A percentile compares a stretch with the other conserved stretches of the same genome.
These are phyloP conservation scores for Dactylonectria estremocensis DNA, from an alignment of 2,329 filamentous ascomycete genomes.

Conservation along the genomic window DNA sequence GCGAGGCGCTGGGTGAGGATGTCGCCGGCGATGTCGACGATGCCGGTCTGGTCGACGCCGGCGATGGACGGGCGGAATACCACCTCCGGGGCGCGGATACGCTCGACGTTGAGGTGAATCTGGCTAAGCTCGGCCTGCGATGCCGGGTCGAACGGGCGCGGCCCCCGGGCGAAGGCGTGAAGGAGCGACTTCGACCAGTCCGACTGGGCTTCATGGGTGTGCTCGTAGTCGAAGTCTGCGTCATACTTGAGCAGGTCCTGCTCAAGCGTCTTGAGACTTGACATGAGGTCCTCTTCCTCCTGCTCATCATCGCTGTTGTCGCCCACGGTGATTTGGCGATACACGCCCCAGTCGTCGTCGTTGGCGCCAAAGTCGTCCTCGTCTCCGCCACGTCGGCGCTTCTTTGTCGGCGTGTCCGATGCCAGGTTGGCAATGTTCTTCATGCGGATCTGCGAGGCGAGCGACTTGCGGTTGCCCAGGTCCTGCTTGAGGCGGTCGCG, in stretches of 20 bases:
- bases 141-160: slow-evolving; percentile 86
- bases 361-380: slow-evolving; percentile 98
- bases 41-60: slow-evolving; percentile 91
- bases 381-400: slow-evolving; percentile 87
- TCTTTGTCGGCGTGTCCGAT: slow-evolving; percentile 87
- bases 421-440: slow-evolving; percentile 97
- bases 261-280: slow-evolving; percentile 83
- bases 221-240: slow-evolving; percentile 89
- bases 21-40: slow-evolving; percentile 92
- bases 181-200: slow-evolving; percentile 96
- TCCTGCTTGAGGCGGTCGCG: slow-evolving; percentile 94
- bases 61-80: slow-evolving; percentile 94
- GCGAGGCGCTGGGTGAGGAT: slow-evolving; percentile 88
- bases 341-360: slow-evolving; percentile 98
- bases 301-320: slow-evolving; percentile 89
- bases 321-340: slow-evolving; percentile 90
- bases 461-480: slow-evolving; percentile 94
- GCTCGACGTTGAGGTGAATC: slow-evolving; percentile 95
- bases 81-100: slow-evolving; percentile 93
- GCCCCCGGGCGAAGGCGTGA: slow-evolving; percentile 91
- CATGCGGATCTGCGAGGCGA: slow-evolving; percentile 97
- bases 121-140: slow-evolving; percentile 87
- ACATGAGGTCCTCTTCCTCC: slow-evolving; percentile 89
- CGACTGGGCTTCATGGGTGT: slow-evolving; percentile 91
- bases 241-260: slow-evolving; percentile 89